These are phyloP conservation scores for Ogataea methanolica DNA, from an alignment of 805 yeast genomes.

Conservation along the genomic window DNA sequence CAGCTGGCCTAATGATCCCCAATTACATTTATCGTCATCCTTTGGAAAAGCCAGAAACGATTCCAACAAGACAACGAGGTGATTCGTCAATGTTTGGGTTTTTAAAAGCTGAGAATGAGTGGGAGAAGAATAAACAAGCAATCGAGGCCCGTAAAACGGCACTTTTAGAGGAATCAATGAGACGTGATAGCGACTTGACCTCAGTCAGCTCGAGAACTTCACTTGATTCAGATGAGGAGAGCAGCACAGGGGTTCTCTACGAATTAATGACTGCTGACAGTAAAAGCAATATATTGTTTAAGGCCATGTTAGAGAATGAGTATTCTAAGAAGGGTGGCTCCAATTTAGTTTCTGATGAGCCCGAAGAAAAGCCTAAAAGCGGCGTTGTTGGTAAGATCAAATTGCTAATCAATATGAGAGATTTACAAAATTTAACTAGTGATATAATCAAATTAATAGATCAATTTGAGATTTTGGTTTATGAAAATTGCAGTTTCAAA, in stretches of 20 bases:
- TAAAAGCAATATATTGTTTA: constrained; percentile 10
- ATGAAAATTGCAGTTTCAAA: constrained; percentile 63
- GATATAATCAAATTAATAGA: constrained; percentile 48
- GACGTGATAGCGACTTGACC: constrained; percentile 5
- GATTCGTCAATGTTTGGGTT: constrained; percentile 44
- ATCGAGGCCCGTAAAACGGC: constrained; percentile 5
- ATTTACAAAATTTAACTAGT: constrained; percentile 62
- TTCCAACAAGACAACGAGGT: constrained; percentile 46
- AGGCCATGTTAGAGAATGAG: constrained; percentile 12
- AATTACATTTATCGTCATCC: constrained; percentile 71
- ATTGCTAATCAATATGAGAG: constrained; percentile 62
- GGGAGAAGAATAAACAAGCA: constrained; percentile 12
- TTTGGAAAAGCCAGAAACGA: constrained; percentile 38
- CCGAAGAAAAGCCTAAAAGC: constrained; percentile 4
- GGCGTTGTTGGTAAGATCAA: constrained; percentile 30
- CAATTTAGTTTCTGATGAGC: constrained; percentile 2
- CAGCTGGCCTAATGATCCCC: constrained; percentile 61
- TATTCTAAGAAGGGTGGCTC: not conserved
- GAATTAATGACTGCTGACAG: constrained; percentile 15
- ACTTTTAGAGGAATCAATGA: constrained; percentile 7
- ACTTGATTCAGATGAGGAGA: constrained; percentile 14
- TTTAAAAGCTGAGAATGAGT: constrained; percentile 14
- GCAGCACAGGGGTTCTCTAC: constrained; percentile 9
- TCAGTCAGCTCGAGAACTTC: constrained; percentile 14
- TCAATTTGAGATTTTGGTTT: constrained; percentile 47